Evolutionary conservation across 805 yeast species (phyloP), one percentile per base, ranked within the genome.

Genomic region (Yamadazyma phyllophila): DNA sequence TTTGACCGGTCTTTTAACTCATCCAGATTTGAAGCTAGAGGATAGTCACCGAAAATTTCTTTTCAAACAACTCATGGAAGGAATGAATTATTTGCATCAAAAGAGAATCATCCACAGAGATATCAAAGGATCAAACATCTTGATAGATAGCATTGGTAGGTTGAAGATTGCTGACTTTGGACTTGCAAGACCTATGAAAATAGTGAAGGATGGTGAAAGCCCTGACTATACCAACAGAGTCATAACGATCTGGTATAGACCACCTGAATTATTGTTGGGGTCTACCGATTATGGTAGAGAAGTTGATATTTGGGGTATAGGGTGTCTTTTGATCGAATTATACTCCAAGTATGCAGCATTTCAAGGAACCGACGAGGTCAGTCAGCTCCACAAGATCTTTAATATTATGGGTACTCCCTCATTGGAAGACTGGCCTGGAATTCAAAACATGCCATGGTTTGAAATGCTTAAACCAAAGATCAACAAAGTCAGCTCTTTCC

Each of bases 231-330:
- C 99, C 1, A 94, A 94, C 62, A 70, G 99, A 45, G 98, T 94
- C 34, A 94, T 94, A 44, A 94, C 99, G 0, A 70, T 94, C 32
- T 94, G 99, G 99, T 92, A 94, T 63, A 77, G 99, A 48, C 99
- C 99, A 1, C 98, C 98, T 0, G 99, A 92, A 63, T 74, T 94
- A 27, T 69, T 94, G 32, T 65, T 94, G 47, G 99, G 99, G 1
- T 82, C 96, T 0, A 91, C 98, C 0, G 83, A 82, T 47, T 94
- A 94, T 65, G 94, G 91, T 0, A 69, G 89, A 34, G 96, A 88
- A 56, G 94, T 94, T 8, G 99, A 94, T 60, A 82, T 89, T 54
- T 94, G 99, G 99, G 97, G 98, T 0, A 83, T 89, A 49, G 99
- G 99, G 2, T 94, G 98, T 67, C 71, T 94, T 20, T 69, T 94